A percentile compares a stretch with the other conserved stretches of the same genome.
phyloP scores from a whole-genome alignment of 1,284 basidiomycete species.

The Ustilago lituana region DNA sequence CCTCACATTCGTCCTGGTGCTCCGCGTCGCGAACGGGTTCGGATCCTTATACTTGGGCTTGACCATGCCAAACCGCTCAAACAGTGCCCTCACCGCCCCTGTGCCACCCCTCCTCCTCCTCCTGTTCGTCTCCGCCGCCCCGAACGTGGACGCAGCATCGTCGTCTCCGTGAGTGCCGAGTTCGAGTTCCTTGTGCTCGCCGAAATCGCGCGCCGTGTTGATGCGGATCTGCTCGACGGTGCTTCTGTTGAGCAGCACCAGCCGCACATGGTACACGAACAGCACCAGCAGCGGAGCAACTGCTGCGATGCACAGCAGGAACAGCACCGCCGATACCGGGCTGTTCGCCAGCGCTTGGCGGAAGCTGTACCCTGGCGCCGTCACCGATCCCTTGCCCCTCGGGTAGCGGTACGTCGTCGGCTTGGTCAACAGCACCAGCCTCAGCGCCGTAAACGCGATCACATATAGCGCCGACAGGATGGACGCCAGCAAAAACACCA shows the following conservation, averaged over 20 bases:
- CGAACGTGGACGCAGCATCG: conserved; percentile 11
- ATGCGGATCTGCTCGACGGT: conserved; percentile 67
- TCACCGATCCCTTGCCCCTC: conserved; percentile 13
- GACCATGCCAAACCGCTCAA: conserved; percentile 23
- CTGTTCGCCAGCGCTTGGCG: conserved; percentile 41
- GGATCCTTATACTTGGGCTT: conserved; percentile 39
- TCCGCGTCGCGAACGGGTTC: conserved; percentile 50
- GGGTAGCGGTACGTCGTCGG: conserved; percentile 24
- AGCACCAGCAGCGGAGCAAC: conserved; percentile 52
- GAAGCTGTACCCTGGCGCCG: conserved; percentile 40
- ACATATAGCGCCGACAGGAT: conserved; percentile 31
- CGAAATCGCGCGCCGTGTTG: conserved; percentile 50
- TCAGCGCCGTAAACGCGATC: conserved; percentile 38
- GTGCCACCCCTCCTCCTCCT: not conserved
- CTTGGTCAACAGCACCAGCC: conserved; percentile 44
- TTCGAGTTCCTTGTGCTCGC: conserved; percentile 36
- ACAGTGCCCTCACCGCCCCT: conserved; percentile 1
- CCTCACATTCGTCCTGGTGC: conserved; percentile 24
- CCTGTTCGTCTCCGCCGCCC: conserved; percentile 12
- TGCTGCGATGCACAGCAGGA: conserved; percentile 47
- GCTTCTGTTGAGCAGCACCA: conserved; percentile 59
- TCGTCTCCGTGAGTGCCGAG: conserved; percentile 13
- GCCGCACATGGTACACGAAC: conserved; percentile 58
- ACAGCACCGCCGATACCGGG: conserved; percentile 58
- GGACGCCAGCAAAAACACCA: conserved; percentile 55